These are phyloP conservation scores for Rosa chinensis DNA, from an alignment of 306 rosid species.

Conservation along the genomic window DNA sequence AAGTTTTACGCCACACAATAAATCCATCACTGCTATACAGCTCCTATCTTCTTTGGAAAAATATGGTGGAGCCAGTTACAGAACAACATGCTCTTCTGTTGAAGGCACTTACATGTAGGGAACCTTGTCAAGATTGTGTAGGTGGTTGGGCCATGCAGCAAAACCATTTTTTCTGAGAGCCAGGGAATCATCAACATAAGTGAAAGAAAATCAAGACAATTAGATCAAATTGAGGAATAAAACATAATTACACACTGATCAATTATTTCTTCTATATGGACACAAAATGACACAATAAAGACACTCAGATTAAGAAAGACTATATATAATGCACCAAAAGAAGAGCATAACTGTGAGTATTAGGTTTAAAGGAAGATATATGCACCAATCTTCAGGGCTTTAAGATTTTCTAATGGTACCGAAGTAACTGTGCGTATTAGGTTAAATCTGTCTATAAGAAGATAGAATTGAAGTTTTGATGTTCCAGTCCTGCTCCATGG, in stretches of 20 bases:
- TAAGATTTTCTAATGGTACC: neutral
- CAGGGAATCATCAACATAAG: slow-evolving; percentile 32
- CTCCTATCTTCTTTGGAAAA: slow-evolving; percentile 55
- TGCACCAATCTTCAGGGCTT: neutral
- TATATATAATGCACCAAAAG: slow-evolving; percentile 5
- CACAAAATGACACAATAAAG: neutral
- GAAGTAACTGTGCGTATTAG: neutral
- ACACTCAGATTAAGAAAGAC: neutral
- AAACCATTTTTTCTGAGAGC: slow-evolving; percentile 93
- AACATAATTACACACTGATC: neutral
- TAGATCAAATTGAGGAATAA: neutral
- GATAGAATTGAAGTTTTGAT: neutral
- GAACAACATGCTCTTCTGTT: slow-evolving; percentile 49
- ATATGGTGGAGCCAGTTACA: slow-evolving; percentile 58
- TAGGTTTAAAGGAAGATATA: neutral
- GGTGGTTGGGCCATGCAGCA: slow-evolving; percentile 88
- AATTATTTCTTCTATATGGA: too few relatives aligned
- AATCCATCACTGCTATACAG: slow-evolving; percentile 57
- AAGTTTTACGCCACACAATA: slow-evolving; percentile 58
- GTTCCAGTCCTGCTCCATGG: neutral
- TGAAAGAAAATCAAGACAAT: neutral
- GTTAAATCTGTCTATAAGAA: neutral
- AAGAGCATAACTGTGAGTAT: neutral
- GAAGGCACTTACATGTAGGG: slow-evolving; percentile 40
- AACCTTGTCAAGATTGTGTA: slow-evolving; percentile 55